Evolutionary conservation across 768 basidiomycete genomes (phyloP).

Genomic region (Xerocomus spinulosus): DNA sequence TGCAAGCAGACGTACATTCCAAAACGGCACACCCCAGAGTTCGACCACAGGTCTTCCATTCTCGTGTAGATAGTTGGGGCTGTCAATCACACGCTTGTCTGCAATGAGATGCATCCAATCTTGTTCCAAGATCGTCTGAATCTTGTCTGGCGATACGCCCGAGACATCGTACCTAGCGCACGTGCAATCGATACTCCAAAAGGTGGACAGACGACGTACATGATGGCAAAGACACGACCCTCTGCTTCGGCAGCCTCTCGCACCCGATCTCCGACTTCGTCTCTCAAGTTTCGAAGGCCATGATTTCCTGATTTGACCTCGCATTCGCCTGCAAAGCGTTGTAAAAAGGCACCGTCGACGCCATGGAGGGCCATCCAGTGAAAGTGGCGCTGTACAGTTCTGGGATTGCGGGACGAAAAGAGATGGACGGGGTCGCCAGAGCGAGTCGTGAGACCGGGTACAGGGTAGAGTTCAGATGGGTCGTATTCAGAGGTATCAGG

Average conservation of each 20-base stretch:
- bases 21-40: constrained; percentile 53
- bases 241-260: constrained; percentile 74
- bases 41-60: constrained; percentile 65
- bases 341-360: constrained; percentile 77
- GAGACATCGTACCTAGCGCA: constrained; percentile 73
- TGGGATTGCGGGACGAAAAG: constrained; percentile 74
- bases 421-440: constrained; percentile 59
- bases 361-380: constrained; percentile 78
- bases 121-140: constrained; percentile 60
- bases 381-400: constrained; percentile 59
- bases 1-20: no score
- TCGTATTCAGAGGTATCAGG: constrained; percentile 72
- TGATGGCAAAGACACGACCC: constrained; percentile 78
- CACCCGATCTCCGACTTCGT: constrained; percentile 70
- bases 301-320: constrained; percentile 50
- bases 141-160: constrained; percentile 65
- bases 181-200: not conserved
- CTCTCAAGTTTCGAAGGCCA: constrained; percentile 60
- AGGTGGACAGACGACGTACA: constrained; percentile 43
- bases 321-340: constrained; percentile 69
- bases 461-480: constrained; percentile 63
- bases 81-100: constrained; percentile 58
- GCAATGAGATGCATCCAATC: constrained; percentile 74
- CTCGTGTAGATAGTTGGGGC: constrained; percentile 70
- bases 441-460: constrained; percentile 57